Evolutionary conservation across 1,284 basidiomycete genomes (phyloP).

Genomic region (Pterulicium gracile): DNA sequence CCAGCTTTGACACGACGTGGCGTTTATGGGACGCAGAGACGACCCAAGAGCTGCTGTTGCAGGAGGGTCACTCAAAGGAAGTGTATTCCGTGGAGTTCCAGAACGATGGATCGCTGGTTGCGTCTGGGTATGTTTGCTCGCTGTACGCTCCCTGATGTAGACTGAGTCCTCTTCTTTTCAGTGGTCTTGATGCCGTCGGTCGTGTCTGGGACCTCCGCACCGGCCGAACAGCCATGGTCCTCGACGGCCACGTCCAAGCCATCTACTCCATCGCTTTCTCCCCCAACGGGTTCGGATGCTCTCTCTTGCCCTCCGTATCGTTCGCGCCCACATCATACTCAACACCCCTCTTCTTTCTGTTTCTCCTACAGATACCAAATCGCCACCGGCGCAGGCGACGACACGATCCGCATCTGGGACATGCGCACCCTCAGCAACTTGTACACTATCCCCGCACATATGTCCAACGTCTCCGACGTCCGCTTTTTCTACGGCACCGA

Average conservation of each 20-base stretch:
- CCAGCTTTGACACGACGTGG: slow-evolving; percentile 99
- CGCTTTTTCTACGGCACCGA: slow-evolving; percentile 77
- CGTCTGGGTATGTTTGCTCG: slow-evolving; percentile 65
- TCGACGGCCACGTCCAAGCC: slow-evolving; percentile 94
- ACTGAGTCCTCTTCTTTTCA: slow-evolving; percentile 21
- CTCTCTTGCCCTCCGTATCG: slow-evolving; percentile 10
- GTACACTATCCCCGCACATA: slow-evolving; percentile 97
- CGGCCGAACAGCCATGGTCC: slow-evolving; percentile 93
- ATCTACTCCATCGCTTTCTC: slow-evolving; percentile 91
- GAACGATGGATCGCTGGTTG: slow-evolving; percentile 85
- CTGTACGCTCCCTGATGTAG: background rate
- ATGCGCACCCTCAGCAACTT: slow-evolving; percentile 83
- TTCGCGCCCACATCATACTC: slow-evolving; percentile 1
- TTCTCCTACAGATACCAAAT: slow-evolving; percentile 73
- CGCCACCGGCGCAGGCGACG: slow-evolving; percentile 93
- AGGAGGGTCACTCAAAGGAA: slow-evolving; percentile 97
- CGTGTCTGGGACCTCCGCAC: slow-evolving; percentile 96
- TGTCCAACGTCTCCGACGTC: slow-evolving; percentile 89
- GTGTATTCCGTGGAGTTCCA: slow-evolving; percentile 96
- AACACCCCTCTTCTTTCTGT: slow-evolving; percentile 9
- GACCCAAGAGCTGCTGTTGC: slow-evolving; percentile 74
- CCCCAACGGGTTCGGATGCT: slow-evolving; percentile 75
- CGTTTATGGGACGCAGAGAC: slow-evolving; percentile 89
- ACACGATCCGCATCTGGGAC: slow-evolving; percentile 98
- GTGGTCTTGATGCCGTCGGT: slow-evolving; percentile 93